phyloP scores from a whole-genome alignment of 1,139 yeast genomes.

The Zygoascus sp. region DNA sequence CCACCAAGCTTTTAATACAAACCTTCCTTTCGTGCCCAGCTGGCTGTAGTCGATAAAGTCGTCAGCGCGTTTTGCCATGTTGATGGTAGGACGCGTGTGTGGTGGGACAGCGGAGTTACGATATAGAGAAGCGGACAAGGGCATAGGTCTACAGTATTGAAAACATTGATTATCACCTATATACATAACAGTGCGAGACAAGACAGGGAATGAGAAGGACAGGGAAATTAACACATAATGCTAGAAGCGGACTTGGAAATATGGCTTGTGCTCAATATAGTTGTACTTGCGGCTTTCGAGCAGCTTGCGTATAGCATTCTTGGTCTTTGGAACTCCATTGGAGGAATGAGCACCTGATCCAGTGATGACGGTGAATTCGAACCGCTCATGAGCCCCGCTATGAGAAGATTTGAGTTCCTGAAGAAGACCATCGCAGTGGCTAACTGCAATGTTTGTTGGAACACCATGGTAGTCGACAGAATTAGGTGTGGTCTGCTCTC shows the following conservation, averaged over 20 bases:
- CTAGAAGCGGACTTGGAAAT: conserved; percentile 18
- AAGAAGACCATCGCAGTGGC: conserved; percentile 15
- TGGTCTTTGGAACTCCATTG: conserved; percentile 31
- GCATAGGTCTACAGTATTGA: too few species aligned
- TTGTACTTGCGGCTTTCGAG: conserved; percentile 21
- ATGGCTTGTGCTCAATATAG: conserved; percentile 24
- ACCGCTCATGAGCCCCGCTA: neutral
- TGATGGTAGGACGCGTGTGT: neutral
- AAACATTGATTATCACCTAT: too few species aligned
- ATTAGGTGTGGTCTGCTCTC: conserved; percentile 18
- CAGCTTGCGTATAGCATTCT: conserved; percentile 28
- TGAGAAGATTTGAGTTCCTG: conserved; percentile 8
- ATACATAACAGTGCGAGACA: neutral
- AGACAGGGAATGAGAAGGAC: neutral
- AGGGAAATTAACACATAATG: neutral
- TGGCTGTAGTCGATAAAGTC: conserved; percentile 22
- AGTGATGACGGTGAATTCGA: conserved; percentile 28
- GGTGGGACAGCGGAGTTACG: conserved; percentile 2
- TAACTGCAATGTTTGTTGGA: conserved; percentile 27
- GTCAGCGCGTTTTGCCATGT: conserved; percentile 19
- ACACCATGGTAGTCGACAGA: conserved; percentile 31
- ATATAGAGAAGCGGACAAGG: conserved; percentile 2
- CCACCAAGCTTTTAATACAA: conserved; percentile 8
- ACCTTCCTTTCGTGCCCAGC: conserved; percentile 25
- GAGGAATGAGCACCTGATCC: conserved; percentile 33